Evolutionary conservation across 768 basidiomycete species (phyloP).

Genomic region (Cystobasidium onofrii): DNA sequence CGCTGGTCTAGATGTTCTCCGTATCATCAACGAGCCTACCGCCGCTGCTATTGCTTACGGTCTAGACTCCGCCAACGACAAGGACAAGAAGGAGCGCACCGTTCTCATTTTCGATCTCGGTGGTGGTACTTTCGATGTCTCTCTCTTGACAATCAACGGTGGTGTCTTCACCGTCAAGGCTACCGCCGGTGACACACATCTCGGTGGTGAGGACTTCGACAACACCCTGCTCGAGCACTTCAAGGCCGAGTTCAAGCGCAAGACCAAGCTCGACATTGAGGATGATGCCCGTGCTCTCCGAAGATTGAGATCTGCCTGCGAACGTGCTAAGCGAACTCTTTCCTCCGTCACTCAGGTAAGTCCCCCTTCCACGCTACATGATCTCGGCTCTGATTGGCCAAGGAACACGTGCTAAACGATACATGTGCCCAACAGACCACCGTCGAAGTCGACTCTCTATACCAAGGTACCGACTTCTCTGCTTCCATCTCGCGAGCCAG

Average conservation of each 20-base stretch:
- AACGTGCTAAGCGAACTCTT: slow-evolving; percentile 97
- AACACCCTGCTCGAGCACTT: slow-evolving; percentile 96
- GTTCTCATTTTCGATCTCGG: slow-evolving; percentile 99
- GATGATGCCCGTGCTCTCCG: slow-evolving; percentile 94
- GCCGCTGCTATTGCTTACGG: slow-evolving; percentile 95
- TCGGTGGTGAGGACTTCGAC: slow-evolving; percentile 99
- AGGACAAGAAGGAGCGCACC: slow-evolving; percentile 89
- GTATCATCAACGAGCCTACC: slow-evolving; percentile 99
- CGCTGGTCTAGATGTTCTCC: slow-evolving; percentile 95
- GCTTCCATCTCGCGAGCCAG: slow-evolving; percentile 98
- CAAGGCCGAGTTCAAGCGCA: slow-evolving; percentile 98
- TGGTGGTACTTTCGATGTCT: slow-evolving; percentile 99
- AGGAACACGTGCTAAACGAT: not conserved
- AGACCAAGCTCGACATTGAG: slow-evolving; percentile 93
- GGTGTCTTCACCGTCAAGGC: slow-evolving; percentile 99
- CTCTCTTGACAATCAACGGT: slow-evolving; percentile 91
- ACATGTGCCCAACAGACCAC: slow-evolving; percentile 55
- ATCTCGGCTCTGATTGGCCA: not conserved
- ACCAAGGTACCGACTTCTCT: slow-evolving; percentile 93
- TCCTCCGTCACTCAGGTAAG: slow-evolving; percentile 79
- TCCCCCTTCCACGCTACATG: not conserved
- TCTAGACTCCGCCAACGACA: slow-evolving; percentile 59
- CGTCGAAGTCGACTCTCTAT: slow-evolving; percentile 97
- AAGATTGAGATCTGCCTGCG: slow-evolving; percentile 91
- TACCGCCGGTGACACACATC: slow-evolving; percentile 96